These are phyloP conservation scores for Pichia sp. DNA, from an alignment of 1,139 yeast species.

Conservation along the genomic window DNA sequence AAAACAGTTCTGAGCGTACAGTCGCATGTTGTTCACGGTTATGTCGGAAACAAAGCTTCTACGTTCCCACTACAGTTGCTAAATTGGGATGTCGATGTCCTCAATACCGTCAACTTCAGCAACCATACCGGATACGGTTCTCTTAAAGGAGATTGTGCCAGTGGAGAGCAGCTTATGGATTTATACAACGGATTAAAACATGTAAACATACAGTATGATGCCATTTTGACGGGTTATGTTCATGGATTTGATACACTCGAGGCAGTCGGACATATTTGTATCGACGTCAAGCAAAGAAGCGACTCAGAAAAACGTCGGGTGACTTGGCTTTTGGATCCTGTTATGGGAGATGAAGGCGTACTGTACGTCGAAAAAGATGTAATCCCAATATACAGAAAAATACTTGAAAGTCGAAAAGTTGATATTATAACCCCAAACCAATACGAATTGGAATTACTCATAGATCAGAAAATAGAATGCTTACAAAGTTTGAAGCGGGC, in stretches of 20 bases:
- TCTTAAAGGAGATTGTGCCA: conserved; percentile 42
- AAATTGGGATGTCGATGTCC: conserved; percentile 83
- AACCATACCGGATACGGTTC: conserved; percentile 80
- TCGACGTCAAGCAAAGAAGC: conserved; percentile 23
- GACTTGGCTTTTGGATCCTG: conserved; percentile 80
- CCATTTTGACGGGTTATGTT: conserved; percentile 68
- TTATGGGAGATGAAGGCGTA: conserved; percentile 86
- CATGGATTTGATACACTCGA: conserved; percentile 54
- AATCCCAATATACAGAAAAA: conserved; percentile 58
- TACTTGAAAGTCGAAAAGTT: conserved; percentile 50
- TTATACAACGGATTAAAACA: conserved; percentile 46
- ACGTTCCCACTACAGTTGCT: conserved; percentile 72
- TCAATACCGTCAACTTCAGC: conserved; percentile 76
- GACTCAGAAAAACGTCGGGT: conserved; percentile 21
- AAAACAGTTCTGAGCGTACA: conserved; percentile 52
- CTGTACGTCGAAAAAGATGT: conserved; percentile 74
- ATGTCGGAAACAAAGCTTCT: conserved; percentile 78
- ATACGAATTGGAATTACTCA: conserved; percentile 75
- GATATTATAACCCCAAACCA: conserved; percentile 85
- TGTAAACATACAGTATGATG: conserved; percentile 48
- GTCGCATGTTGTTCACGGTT: conserved; percentile 84
- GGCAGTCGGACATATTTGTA: conserved; percentile 44
- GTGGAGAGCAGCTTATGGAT: conserved; percentile 39
- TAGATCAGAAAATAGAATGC: conserved; percentile 48
- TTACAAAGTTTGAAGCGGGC: conserved; percentile 43